Percentiles rank a stretch among this genome's conserved stretches.
phyloP scores from a whole-genome alignment of 1,139 yeast species.

The Trichomonascaceae sp. region DNA sequence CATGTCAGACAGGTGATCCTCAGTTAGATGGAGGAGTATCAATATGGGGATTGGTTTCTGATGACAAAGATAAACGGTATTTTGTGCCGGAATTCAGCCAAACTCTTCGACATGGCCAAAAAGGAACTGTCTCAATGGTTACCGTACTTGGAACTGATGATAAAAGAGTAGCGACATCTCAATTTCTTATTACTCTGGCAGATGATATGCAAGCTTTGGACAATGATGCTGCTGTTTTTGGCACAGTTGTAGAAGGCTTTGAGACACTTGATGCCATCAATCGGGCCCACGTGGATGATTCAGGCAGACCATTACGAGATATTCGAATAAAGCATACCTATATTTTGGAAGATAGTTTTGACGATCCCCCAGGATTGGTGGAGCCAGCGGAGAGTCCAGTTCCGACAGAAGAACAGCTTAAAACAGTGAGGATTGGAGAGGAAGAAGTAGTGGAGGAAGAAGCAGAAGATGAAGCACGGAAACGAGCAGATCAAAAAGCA shows the following conservation, averaged over 20 bases:
- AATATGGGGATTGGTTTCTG: constrained; percentile 32
- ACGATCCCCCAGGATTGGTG: constrained; percentile 33
- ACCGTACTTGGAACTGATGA: constrained; percentile 14
- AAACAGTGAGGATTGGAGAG: constrained; percentile 33
- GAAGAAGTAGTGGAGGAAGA: constrained; percentile 15
- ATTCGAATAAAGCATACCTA: constrained; percentile 48
- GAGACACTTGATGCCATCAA: constrained; percentile 44
- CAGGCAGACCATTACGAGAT: constrained; percentile 42
- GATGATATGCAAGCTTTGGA: constrained; percentile 21
- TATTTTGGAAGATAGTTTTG: constrained; percentile 52
- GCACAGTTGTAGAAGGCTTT: constrained; percentile 47
- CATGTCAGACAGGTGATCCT: constrained; percentile 47
- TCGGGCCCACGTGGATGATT: constrained; percentile 35
- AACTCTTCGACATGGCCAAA: constrained; percentile 23
- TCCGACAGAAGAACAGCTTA: constrained; percentile 35
- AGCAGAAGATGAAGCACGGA: constrained; percentile 19
- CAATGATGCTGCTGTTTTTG: constrained; percentile 37
- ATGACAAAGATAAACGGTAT: constrained; percentile 17
- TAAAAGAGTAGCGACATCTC: constrained; percentile 27
- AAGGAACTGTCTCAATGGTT: constrained; percentile 40
- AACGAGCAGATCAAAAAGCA: constrained; percentile 36
- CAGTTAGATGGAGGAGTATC: constrained; percentile 39
- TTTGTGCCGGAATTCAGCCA: constrained; percentile 19
- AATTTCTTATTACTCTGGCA: constrained; percentile 30
- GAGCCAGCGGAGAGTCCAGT: constrained; percentile 30